A percentile compares a stretch with the other conserved stretches of the same genome.
Evolutionary conservation across 2,329 filamentous ascomycete genomes (phyloP).

Genomic region (Camillea tinctor): DNA sequence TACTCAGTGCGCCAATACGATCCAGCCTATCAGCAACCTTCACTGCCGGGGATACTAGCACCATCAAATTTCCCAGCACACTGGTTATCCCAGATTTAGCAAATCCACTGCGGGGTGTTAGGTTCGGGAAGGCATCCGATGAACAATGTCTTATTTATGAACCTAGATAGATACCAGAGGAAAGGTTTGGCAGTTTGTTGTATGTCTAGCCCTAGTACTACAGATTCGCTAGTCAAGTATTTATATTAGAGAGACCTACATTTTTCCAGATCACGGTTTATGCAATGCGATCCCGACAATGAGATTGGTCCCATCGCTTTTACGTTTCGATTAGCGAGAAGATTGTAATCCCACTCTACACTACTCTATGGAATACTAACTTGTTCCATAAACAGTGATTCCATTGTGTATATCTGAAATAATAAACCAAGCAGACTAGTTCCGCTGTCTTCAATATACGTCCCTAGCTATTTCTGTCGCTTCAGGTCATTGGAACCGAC

Average conservation of each 20-base stretch:
- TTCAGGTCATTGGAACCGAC: neutral
- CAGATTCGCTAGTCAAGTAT: neutral
- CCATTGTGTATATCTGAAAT: neutral
- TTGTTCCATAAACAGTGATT: neutral
- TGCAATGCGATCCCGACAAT: neutral
- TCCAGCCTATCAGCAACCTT: no score
- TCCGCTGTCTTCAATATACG: neutral
- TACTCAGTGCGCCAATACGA: no score
- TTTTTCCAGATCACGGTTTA: neutral
- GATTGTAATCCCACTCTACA: neutral
- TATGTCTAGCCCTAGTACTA: neutral
- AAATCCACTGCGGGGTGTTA: no score
- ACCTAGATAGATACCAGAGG: no score
- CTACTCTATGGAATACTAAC: neutral
- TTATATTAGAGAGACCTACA: neutral
- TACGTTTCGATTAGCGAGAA: neutral
- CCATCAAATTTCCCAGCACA: no score
- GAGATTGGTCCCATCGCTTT: neutral
- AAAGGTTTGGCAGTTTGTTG: no score
- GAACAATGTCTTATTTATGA: no score
- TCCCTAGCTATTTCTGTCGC: neutral
- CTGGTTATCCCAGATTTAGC: no score
- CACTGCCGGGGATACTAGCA: no score
- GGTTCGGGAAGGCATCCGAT: no score
- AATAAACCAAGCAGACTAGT: neutral